Base-by-base conservation (phyloP, 1,139 yeast species). In the Entelexis sorbosivorans region DNA sequence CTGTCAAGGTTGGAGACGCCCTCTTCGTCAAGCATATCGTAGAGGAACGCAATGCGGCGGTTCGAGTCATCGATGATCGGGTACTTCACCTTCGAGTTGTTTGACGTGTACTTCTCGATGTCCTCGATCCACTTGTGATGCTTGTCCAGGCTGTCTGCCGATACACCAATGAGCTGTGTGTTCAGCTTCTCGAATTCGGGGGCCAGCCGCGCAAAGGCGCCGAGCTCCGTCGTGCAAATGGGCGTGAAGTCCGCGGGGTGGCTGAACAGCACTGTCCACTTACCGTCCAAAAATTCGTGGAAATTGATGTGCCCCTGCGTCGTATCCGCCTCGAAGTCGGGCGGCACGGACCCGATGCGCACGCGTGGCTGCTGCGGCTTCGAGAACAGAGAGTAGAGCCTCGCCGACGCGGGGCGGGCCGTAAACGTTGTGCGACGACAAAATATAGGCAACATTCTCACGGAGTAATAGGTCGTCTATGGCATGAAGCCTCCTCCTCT, bases 241-340 rank as follows among this genome's bases (percentile, higher is more conserved):
- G 96, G 96, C 16, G 96, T 87, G 74, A 84, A 86, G 68, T 87
- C 96, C 48, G 87, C 95, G 51, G 96, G 96, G 68, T 87, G 96
- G 24, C 94, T 83, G 70, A 87, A 87, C 63, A 87, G 73, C 44
- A 87, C 80, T 50, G 79, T 80, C 96, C 96, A 87, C 45, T 79
- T 74, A 34, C 47, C 47, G 49, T 91, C 94, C 62, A 84, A 71
- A 72, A 73, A 87, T 55, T 85, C 79, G 71, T 87, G 91, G 77
- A 87, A 84, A 56, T 81, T 77, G 64, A 87, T 78, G 59, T 76
- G 74, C 52, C 96, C 96, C 56, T 74, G 72, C 55, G 95, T 81
- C 50, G 94, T 79, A 53, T 78, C 79, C 54, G 91, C 87, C 59
- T 75, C 71, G 73, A 87, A 87, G 69, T 87, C 80, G 64, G 96